Evolutionary conservation across 768 basidiomycete genomes (phyloP), one percentile per base, ranked within the genome.

Genomic region (Fomitopsis serialis): DNA sequence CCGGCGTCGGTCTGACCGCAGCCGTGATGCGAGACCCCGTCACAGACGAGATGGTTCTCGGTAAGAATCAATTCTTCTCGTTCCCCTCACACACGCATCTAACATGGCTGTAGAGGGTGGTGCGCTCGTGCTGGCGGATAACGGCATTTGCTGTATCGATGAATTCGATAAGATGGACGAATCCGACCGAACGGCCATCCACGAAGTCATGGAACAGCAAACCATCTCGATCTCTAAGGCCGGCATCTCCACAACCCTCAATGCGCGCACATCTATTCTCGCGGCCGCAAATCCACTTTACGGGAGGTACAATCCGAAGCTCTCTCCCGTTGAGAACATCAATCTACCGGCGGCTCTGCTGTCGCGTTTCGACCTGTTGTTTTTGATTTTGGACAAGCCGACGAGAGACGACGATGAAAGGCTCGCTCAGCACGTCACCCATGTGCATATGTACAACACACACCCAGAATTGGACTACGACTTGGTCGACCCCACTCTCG

Each of bases 151-250:
- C 74, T 98, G 96, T 70, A 99, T 99, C 58, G 97, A 99, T 61
- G 97, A 99, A 67, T 99, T 99, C 66, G 97, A 99, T 75, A 98
- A 99, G 70, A 99, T 99, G 97, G 97, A 98, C 60, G 97, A 99
- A 72, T 70, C 92, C 0, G 97, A 98, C 68, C 79, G 97, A 60
- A 98, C 97, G 2, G 92, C 97, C 13, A 98, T 99, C 57, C 97
- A 99, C 73, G 97, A 99, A 78, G 97, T 99, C 55, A 99, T 99
- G 97, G 96, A 98, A 72, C 97, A 98, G 69, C 97, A 99, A 72
- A 99, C 97, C 0, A 98, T 99, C 53, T 98, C 96, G 2, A 99
- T 99, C 58, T 97, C 97, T 42, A 99, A 98, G 71, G 97, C 97
- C 4, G 97, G 97, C 22, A 99, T 99, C 66, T 95, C 96, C 9